Evolutionary conservation across 139 green algal species (phyloP), one percentile per base, ranked within the genome.

Genomic region (Chlorella sp.): DNA sequence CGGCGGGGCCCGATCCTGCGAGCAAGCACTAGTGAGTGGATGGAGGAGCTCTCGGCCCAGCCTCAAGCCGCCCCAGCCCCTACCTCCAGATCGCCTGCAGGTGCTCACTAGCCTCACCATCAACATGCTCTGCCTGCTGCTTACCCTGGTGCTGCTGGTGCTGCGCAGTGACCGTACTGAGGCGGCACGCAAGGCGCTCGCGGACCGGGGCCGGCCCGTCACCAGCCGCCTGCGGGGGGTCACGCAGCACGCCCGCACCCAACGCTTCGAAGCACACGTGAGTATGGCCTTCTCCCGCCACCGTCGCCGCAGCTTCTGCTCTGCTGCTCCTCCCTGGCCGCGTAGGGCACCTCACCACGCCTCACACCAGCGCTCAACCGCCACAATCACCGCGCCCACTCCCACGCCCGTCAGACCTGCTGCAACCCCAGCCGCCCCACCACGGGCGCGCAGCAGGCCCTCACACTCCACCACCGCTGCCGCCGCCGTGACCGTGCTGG

Each of bases 231-330:
- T 83, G 69, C 73, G 91, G 30, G 91, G 91, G n/a, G 91, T 97
- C 23, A 97, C 91, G 3, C 88, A 95, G 49, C 91, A 97, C 78
- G 89, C 85, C 74, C 80, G 91, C 27, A 95, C 86, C 2, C 81
- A 82, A 6, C 70, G 91, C n/a, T 96, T 75, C 71, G 91, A 96
- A 70, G 83, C 86, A 32, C 91, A 96, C 17, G 42, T 70, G 93
- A 94, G 14, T 97, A n/a, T n/a, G n/a, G n/a, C n/a, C n/a, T n/a
- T n/a, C n/a, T n/a, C n/a, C n/a, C n/a, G n/a, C n/a, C n/a, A n/a
- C n/a, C n/a, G n/a, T n/a, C n/a, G n/a, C n/a, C n/a, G n/a, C n/a
- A n/a, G n/a, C n/a, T n/a, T n/a, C n/a, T n/a, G n/a, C n/a, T n/a
- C n/a, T n/a, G n/a, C n/a, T n/a, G n/a, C n/a, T n/a, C n/a, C n/a